phyloP scores from a whole-genome alignment of 192 early-diverging fungal species.

The Chytriomyces confervae region DNA sequence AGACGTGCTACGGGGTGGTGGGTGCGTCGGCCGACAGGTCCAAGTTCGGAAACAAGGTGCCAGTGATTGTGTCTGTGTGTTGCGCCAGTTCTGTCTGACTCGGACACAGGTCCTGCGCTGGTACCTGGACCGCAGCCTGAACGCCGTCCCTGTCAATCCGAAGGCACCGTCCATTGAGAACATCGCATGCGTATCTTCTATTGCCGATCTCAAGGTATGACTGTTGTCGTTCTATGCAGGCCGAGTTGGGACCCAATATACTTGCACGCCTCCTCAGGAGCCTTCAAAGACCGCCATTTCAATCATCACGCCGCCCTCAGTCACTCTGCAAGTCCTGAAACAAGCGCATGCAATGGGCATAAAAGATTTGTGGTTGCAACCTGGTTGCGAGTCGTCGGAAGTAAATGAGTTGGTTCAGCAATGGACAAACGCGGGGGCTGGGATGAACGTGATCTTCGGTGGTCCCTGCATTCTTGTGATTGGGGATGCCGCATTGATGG shows the following conservation, averaged over 20 bases:
- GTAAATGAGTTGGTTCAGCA: constrained; percentile 55
- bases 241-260: not conserved
- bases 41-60: constrained; percentile 87
- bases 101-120: constrained; percentile 1
- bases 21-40: constrained; percentile 73
- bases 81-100: not conserved
- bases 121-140: constrained; percentile 42
- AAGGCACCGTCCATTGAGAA: constrained; percentile 29
- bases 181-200: constrained; percentile 5
- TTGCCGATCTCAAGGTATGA: constrained; percentile 5
- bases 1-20: constrained; percentile 61
- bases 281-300: constrained; percentile 60
- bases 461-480: constrained; percentile 72
- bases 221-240: too few species aligned
- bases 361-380: constrained; percentile 73
- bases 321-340: constrained; percentile 64
- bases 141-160: constrained; percentile 51
- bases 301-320: constrained; percentile 72
- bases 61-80: constrained; percentile 62
- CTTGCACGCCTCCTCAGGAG: not conserved
- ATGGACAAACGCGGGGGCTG: constrained; percentile 1
- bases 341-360: constrained; percentile 68
- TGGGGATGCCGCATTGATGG: constrained; percentile 38
- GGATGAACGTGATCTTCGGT: constrained; percentile 62
- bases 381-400: constrained; percentile 66